A percentile compares a stretch with the other conserved stretches of the same genome.
Conservation (phyloP, 805 yeast genomes). For the Yarrowia alimentaria region DNA sequence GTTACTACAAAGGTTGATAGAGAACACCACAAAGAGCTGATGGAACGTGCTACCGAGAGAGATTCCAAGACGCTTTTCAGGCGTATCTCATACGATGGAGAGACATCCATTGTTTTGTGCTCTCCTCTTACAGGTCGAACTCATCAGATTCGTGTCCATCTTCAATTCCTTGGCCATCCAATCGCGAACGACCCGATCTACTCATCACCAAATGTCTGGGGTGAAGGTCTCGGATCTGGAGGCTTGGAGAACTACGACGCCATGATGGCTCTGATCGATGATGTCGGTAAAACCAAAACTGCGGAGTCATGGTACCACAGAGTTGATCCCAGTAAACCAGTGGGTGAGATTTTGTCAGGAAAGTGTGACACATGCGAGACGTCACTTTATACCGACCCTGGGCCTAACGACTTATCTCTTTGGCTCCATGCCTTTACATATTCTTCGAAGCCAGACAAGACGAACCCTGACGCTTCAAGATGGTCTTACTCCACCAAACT, state of each 20-base stretch:
- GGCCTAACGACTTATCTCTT: conserved; percentile 77
- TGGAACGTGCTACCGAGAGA: conserved; percentile 66
- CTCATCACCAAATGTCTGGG: conserved; percentile 80
- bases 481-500: conserved; percentile 77
- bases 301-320: conserved; percentile 66
- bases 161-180: conserved; percentile 85
- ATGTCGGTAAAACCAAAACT: conserved; percentile 66
- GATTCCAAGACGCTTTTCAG: conserved; percentile 71
- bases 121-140: conserved; percentile 90
- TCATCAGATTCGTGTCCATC: conserved; percentile 91
- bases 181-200: conserved; percentile 92
- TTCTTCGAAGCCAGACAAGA: conserved; percentile 35
- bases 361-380: conserved; percentile 65
- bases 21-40: conserved; percentile 73
- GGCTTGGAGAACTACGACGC: conserved; percentile 8
- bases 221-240: conserved; percentile 60
- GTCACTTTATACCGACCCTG: conserved; percentile 81
- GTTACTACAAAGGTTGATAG: conserved; percentile 50
- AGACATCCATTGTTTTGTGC: conserved; percentile 73
- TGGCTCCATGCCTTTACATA: conserved; percentile 92
- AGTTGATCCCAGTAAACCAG: conserved; percentile 28
- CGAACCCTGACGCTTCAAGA: conserved; percentile 32
- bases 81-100: conserved; percentile 65
- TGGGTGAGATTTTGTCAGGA: conserved; percentile 67
- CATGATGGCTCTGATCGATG: conserved; percentile 47